These are phyloP conservation scores for Athelia sp. DNA, from an alignment of 1,284 basidiomycete genomes.

Conservation along the genomic window DNA sequence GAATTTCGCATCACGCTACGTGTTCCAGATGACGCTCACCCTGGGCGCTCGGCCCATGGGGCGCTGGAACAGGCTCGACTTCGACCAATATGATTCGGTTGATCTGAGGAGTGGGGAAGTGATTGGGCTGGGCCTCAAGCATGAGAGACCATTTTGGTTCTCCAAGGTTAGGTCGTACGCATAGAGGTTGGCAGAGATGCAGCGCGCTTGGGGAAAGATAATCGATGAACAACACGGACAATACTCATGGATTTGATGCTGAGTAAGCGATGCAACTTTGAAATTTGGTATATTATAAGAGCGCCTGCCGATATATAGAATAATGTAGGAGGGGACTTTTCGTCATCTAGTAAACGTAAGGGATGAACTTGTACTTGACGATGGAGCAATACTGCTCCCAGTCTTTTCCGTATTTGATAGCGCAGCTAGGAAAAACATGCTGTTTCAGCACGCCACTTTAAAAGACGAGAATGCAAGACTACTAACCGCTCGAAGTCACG, in stretches of 20 bases:
- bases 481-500: slow-evolving; percentile 86
- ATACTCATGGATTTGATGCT: no score
- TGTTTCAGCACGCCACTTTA: slow-evolving; percentile 4
- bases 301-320: background rate
- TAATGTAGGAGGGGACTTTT: background rate
- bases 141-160: slow-evolving; percentile 90
- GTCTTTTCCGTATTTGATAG: slow-evolving; percentile 91
- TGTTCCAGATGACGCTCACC: slow-evolving; percentile 81
- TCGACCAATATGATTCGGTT: slow-evolving; percentile 71
- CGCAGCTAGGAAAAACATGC: slow-evolving; percentile 59
- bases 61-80: slow-evolving; percentile 85
- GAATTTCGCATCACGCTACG: slow-evolving; percentile 49
- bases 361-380: slow-evolving; percentile 90
- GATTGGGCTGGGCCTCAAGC: slow-evolving; percentile 67
- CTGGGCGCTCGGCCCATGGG: slow-evolving; percentile 79
- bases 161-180: slow-evolving; percentile 70
- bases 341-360: slow-evolving; percentile 55
- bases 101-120: slow-evolving; percentile 74
- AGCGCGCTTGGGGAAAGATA: no score
- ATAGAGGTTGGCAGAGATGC: background rate
- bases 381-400: slow-evolving; percentile 87
- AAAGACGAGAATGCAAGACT: background rate
- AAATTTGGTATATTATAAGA: background rate
- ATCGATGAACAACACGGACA: no score
- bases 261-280: no score